Conservation (phyloP, 1,284 basidiomycete species). For the Cutaneotrichosporon sp. region DNA sequence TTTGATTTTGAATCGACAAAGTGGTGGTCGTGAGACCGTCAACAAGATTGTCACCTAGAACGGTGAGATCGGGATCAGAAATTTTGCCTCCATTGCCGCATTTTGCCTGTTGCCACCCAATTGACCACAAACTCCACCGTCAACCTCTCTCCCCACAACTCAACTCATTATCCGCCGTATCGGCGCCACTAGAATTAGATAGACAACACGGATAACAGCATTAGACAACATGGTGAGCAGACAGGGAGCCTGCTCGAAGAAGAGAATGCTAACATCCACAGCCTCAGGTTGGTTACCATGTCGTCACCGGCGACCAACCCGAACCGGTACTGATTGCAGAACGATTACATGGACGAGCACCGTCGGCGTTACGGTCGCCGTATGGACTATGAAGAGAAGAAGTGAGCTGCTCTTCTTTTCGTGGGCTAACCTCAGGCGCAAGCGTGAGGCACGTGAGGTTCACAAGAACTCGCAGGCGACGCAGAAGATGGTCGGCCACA, state of each 20-base stretch:
- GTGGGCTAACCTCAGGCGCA: constrained; percentile 61
- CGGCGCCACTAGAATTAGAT: constrained; percentile 1
- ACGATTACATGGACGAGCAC: constrained; percentile 52
- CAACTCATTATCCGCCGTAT: constrained; percentile 1
- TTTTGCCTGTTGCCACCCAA: constrained; percentile 13
- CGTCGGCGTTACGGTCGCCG: constrained; percentile 48
- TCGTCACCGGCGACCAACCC: neutral
- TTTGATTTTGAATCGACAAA: neutral
- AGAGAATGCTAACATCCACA: constrained; percentile 20
- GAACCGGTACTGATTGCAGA: constrained; percentile 26
- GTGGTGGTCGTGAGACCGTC: constrained; percentile 2
- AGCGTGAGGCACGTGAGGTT: constrained; percentile 83
- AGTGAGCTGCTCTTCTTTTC: constrained; percentile 27
- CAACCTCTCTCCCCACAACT: constrained; percentile 2
- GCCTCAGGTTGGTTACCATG: constrained; percentile 39
- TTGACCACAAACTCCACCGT: neutral
- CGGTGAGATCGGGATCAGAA: constrained; percentile 15
- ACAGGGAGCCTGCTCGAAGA: neutral
- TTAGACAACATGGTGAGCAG: constrained; percentile 24
- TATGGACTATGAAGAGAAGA: constrained; percentile 48
- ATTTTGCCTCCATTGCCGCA: constrained; percentile 21
- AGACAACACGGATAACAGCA: constrained; percentile 2
- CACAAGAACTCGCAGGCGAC: constrained; percentile 82
- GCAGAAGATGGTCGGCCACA: constrained; percentile 92
- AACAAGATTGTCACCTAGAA: constrained; percentile 4